Evolutionary conservation across 257 asterid genomes (phyloP).

Genomic region (Nicotiana benthamiana): DNA sequence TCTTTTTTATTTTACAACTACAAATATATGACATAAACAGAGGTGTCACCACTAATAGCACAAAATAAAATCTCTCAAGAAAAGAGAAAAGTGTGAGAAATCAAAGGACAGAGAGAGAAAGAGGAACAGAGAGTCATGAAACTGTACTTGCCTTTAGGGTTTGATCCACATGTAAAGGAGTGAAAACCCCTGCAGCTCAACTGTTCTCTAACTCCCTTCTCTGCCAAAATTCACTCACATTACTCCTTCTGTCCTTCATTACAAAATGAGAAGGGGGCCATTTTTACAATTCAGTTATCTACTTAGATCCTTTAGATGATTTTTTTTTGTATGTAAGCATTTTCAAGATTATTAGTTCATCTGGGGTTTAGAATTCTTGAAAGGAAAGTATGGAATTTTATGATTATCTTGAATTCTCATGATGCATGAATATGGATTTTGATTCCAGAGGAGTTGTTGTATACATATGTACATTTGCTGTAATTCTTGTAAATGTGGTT

Average conservation of each 20-base stretch:
- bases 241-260: slow-evolving; percentile 2
- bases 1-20: no score
- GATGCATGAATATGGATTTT: slow-evolving; percentile 21
- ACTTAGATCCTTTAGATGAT: not conserved
- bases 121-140: slow-evolving; percentile 3
- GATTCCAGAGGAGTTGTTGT: slow-evolving; percentile 6
- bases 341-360: not conserved
- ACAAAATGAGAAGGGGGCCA: not conserved
- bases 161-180: slow-evolving; percentile 25
- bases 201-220: not conserved
- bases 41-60: no score
- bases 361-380: not conserved
- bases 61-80: no score
- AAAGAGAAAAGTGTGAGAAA: not conserved
- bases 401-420: slow-evolving; percentile 16
- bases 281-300: not conserved
- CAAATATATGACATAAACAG: no score
- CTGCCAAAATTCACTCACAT: slow-evolving; percentile 10
- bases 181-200: slow-evolving; percentile 20
- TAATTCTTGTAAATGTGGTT: slow-evolving; percentile 24
- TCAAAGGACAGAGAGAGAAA: slow-evolving; percentile 6
- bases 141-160: slow-evolving; percentile 26
- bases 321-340: not conserved
- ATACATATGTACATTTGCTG: slow-evolving; percentile 22
- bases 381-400: slow-evolving; percentile 13